These are phyloP conservation scores for Nakazawaea pomicola DNA, from an alignment of 805 yeast species.

Conservation along the genomic window DNA sequence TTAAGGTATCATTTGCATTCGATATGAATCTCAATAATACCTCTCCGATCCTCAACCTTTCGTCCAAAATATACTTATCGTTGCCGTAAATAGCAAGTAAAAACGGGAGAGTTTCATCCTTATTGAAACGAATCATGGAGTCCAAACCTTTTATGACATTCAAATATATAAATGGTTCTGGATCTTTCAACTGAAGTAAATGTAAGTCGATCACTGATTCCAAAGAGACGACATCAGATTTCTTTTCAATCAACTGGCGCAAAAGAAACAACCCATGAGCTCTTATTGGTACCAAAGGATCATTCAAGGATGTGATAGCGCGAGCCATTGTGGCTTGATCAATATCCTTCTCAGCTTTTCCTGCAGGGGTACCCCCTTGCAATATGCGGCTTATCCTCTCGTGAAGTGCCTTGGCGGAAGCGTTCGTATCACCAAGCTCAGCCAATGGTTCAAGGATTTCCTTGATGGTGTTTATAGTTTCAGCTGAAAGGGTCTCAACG, in stretches of 20 bases:
- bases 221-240: constrained; percentile 45
- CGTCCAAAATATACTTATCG: constrained; percentile 43
- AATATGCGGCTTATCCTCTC: constrained; percentile 27
- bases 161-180: constrained; percentile 83
- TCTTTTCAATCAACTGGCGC: constrained; percentile 45
- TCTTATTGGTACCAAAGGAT: constrained; percentile 75
- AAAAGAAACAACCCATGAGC: constrained; percentile 79
- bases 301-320: constrained; percentile 66
- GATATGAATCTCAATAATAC: constrained; percentile 60
- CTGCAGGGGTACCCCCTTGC: constrained; percentile 18
- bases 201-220: constrained; percentile 59
- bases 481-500: background rate
- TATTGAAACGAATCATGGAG: constrained; percentile 44
- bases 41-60: constrained; percentile 77
- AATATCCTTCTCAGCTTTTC: constrained; percentile 19
- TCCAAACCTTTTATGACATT: constrained; percentile 80
- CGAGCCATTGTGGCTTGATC: constrained; percentile 41
- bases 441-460: constrained; percentile 15
- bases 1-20: constrained; percentile 40
- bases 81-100: constrained; percentile 33
- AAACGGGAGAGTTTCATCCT: constrained; percentile 29
- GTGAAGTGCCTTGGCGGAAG: constrained; percentile 23
- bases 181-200: constrained; percentile 59
- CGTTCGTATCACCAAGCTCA: constrained; percentile 1
- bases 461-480: constrained; percentile 12